Base-by-base conservation (phyloP, 1,284 basidiomycete species). In the Rugosomyces carneus region DNA sequence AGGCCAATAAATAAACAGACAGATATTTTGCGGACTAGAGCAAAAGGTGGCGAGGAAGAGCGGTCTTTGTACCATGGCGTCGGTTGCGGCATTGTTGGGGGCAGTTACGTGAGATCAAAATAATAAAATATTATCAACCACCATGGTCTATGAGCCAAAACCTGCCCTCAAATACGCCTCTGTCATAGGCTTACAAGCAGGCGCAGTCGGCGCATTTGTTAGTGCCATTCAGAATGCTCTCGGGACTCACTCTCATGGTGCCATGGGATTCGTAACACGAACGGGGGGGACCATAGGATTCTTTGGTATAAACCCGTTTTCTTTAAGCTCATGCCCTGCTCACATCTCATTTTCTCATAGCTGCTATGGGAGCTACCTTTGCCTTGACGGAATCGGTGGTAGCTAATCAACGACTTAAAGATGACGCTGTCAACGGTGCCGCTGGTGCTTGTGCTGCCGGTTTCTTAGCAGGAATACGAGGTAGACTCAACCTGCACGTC, bases 371-470 rank as follows among this genome's bases (percentile, higher is more conserved):
- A 37, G 86, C 84, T 51, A 78, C 87, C 21, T 97, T 89, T 63
- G 86, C 91, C 13, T 80, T 85, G 58, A 89, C 89, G 3, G 88
- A 95, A 60, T 72, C 89, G 6, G 68, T 75, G 26, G 80, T 90
- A 15, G 89, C 90, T 49, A 97, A 97, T 67, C 68, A 81, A 51
- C 79, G 93, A 46, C 75, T 84, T 67, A 87, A 78, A 56, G 76
- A 92, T 54, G 93, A 96, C 62, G 72, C 86, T 27, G 61, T 90
- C 57, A 97, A 94, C 61, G 86, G 88, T 45, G 88, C 87, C 40
- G 81, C 81, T 43, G 93, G 90, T 52, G 93, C 89, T 47, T 96
- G 93, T 67, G 93, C 93, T 41, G 92, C 93, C 45, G 93, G 93
- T 40, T 89, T 96, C 65, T 70, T 96, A 52, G 89, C 89, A 36